Base-by-base conservation (phyloP, 1,139 yeast species). In the Pichia sp. region DNA sequence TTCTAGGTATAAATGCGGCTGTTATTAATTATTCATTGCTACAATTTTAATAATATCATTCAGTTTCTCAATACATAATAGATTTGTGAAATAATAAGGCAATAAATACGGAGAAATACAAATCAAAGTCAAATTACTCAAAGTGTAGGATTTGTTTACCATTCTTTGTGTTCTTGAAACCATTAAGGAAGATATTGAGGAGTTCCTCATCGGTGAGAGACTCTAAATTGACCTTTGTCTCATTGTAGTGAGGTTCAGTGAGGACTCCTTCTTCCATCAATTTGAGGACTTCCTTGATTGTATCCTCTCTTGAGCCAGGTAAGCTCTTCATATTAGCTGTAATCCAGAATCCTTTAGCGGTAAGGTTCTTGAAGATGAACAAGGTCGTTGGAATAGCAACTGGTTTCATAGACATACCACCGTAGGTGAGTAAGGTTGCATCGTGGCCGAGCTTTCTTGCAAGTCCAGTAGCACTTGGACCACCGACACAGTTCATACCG, bases 371-470 rank as follows among this genome's bases (percentile, higher is more conserved):
- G 67, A 91, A 91, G 47, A 93, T 88, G 53, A 85, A 84, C 43
- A 85, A 64, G 1, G 95, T 76, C 1, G 96, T 86, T 29, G 97
- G 96, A 41, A 91, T 62, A 14, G 76, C 72, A 19, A 93, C 93
- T 3, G 98, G 98, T 62, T 86, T 91, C 67, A 79, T 78, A 6
- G 97, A 85, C 98, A 91, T 91, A 33, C 96, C 98, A 21, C 99
- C 99, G 56, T 91, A 91, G 1, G 98, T 87, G 68, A 91, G 67
- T 45, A 82, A 69, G 2, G 77, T 77, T 22, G 87, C 85, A 44
- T 74, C 69, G 16, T 62, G 55, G 35, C 73, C 76, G 45, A 91
- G 69, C 55, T 87, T 87, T 47, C 96, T 72, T 8, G 95, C 91
- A 48, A 91, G 67, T 29, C 80, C 78, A 2, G 94, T 69, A 28